phyloP scores from a whole-genome alignment of 371 early-diverging fungal genomes.

The Thermomucor indicae-seudaticae region DNA sequence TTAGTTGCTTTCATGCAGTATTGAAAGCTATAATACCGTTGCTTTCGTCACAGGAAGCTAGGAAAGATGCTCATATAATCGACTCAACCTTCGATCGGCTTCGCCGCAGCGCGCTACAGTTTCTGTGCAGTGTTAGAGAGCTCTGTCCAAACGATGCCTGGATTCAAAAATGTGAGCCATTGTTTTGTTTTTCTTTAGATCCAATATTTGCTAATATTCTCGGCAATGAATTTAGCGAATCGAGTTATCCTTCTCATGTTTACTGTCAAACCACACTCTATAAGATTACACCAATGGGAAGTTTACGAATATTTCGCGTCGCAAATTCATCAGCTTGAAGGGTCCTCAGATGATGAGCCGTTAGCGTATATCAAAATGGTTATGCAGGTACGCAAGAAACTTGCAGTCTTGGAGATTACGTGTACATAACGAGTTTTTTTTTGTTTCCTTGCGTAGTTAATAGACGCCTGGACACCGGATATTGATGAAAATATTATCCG shows the following conservation, averaged over 20 bases:
- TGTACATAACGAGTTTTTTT: too few relatives aligned
- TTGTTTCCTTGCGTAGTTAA: slow-evolving; percentile 8
- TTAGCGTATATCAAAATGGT: too few relatives aligned
- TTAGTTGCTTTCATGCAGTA: slow-evolving; percentile 22
- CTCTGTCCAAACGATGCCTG: slow-evolving; percentile 10
- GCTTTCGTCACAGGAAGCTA: slow-evolving; percentile 2
- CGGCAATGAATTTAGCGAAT: too few relatives aligned
- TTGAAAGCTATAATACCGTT: slow-evolving; percentile 14
- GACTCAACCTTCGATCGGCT: slow-evolving; percentile 16
- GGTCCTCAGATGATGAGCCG: too few relatives aligned
- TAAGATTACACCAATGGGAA: not conserved
- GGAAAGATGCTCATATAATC: slow-evolving; percentile 1
- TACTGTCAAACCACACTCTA: not conserved
- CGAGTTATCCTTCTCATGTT: not conserved
- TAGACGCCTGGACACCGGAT: slow-evolving; percentile 17
- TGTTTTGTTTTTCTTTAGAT: not conserved
- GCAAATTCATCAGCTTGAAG: not conserved
- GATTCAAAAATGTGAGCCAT: slow-evolving; percentile 21
- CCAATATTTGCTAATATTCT: not conserved
- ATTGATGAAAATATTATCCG: slow-evolving; percentile 18
- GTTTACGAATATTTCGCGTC: not conserved
- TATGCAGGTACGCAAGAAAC: too few relatives aligned
- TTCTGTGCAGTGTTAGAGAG: slow-evolving; percentile 11
- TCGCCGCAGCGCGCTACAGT: slow-evolving; percentile 15
- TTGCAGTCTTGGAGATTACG: too few relatives aligned